Conservation (phyloP, 805 yeast species). For the Wickerhamiella occidentalis region DNA sequence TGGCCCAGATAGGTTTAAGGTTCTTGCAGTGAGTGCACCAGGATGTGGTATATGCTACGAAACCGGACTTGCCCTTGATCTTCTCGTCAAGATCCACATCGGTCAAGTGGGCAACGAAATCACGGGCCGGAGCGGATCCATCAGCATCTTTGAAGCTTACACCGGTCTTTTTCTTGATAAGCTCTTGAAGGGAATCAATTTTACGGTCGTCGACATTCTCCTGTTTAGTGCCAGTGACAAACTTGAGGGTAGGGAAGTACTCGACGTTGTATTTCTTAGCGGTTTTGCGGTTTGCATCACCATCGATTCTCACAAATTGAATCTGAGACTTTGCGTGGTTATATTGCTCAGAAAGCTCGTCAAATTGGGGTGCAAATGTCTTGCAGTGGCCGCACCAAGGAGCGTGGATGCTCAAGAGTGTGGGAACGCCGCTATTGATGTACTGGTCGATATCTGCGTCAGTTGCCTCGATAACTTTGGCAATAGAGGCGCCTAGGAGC, state of each 20-base stretch:
- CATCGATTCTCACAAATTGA: constrained; percentile 46
- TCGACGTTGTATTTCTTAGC: constrained; percentile 40
- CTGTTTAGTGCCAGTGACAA: constrained; percentile 44
- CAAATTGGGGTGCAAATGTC: constrained; percentile 72
- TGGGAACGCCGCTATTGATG: constrained; percentile 46
- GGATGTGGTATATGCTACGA: constrained; percentile 49
- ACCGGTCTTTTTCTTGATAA: constrained; percentile 33
- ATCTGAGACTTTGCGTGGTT: constrained; percentile 35
- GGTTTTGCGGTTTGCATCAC: constrained; percentile 43
- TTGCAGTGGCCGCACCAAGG: constrained; percentile 96
- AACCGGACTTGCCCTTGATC: constrained; percentile 31
- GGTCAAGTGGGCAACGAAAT: constrained; percentile 19
- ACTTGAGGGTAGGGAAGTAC: constrained; percentile 54
- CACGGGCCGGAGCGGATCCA: background rate
- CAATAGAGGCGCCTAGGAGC: background rate
- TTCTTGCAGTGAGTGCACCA: constrained; percentile 51
- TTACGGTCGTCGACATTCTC: constrained; percentile 48
- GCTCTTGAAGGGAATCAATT: constrained; percentile 37
- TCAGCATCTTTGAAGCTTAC: constrained; percentile 15
- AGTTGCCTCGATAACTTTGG: constrained; percentile 26
- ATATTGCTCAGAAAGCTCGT: constrained; percentile 61
- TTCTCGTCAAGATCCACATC: constrained; percentile 36
- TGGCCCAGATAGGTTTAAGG: constrained; percentile 40
- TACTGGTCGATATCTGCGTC: constrained; percentile 51
- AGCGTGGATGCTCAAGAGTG: constrained; percentile 57